Evolutionary conservation across 31 red algal genomes (phyloP).

Genomic region (Endocladia muricata): DNA sequence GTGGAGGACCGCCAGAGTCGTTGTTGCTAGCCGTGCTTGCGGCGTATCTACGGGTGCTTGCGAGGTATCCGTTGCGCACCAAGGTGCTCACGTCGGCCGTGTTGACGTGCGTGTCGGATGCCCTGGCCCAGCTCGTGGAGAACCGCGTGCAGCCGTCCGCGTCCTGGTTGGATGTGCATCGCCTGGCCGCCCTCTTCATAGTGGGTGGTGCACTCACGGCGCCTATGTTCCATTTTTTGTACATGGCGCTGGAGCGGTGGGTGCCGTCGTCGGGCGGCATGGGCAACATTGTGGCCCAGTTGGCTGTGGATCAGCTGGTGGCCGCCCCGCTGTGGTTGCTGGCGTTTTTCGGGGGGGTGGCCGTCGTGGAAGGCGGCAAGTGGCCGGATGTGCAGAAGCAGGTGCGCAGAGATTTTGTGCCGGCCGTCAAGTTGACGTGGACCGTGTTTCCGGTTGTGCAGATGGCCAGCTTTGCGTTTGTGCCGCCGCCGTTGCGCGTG

Average conservation of each 20-base stretch:
- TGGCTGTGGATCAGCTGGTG: constrained; percentile 39
- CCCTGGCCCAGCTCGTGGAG: constrained; percentile 42
- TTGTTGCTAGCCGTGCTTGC: no score
- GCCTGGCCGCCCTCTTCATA: constrained; percentile 30
- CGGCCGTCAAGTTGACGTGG: constrained; percentile 45
- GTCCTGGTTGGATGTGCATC: background rate
- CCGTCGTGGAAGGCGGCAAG: constrained; percentile 4
- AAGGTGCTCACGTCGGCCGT: constrained; percentile 34
- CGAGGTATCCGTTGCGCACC: constrained; percentile 11
- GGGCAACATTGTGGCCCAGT: constrained; percentile 29
- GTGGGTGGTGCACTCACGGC: constrained; percentile 26
- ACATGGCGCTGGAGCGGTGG: constrained; percentile 19
- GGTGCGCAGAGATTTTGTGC: constrained; percentile 18
- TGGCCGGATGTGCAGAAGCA: background rate
- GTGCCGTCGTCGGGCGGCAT: constrained; percentile 9
- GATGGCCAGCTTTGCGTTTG: constrained; percentile 30
- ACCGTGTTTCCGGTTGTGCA: constrained; percentile 56
- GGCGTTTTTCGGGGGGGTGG: constrained; percentile 19
- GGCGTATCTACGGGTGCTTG: constrained; percentile 36
- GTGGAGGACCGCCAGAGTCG: no score
- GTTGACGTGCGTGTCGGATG: constrained; percentile 11
- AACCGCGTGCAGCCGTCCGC: no score
- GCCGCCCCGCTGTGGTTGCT: constrained; percentile 46
- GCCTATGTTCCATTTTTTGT: constrained; percentile 50
- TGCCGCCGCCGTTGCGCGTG: constrained; percentile 36